Percentiles rank a stretch among this genome's conserved stretches.
phyloP scores from a whole-genome alignment of 768 basidiomycete genomes.

The Kwoniella shandongensis region DNA sequence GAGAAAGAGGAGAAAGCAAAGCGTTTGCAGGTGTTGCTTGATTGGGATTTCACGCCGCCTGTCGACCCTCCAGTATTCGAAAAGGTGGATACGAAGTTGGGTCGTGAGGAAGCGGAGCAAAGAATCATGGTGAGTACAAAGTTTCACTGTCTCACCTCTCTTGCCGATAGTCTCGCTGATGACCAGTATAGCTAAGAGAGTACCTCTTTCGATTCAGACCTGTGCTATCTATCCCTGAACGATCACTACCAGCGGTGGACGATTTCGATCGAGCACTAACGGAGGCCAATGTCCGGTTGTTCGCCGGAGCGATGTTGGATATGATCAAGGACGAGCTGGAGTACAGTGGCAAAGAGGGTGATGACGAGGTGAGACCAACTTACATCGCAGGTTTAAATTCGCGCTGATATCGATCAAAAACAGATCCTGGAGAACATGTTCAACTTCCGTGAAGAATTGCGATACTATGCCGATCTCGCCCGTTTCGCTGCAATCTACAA shows the following conservation, averaged over 20 bases:
- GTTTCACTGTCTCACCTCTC: not conserved
- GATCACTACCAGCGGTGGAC: slow-evolving; percentile 32
- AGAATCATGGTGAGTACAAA: slow-evolving; percentile 27
- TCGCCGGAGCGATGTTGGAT: slow-evolving; percentile 42
- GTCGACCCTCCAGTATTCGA: slow-evolving; percentile 36
- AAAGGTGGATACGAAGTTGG: slow-evolving; percentile 31
- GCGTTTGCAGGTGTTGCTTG: slow-evolving; percentile 2
- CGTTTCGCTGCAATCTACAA: slow-evolving; percentile 35
- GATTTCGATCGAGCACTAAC: slow-evolving; percentile 45
- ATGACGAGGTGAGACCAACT: slow-evolving; percentile 47
- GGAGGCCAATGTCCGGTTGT: slow-evolving; percentile 37
- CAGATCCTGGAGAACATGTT: slow-evolving; percentile 22
- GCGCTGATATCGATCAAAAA: not conserved
- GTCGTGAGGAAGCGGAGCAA: slow-evolving; percentile 31
- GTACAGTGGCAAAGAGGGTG: slow-evolving; percentile 2
- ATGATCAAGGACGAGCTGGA: slow-evolving; percentile 33
- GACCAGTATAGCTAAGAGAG: slow-evolving; percentile 31
- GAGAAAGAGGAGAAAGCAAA: not conserved
- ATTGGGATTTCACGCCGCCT: not conserved
- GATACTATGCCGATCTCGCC: slow-evolving; percentile 44
- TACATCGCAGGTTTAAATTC: not conserved
- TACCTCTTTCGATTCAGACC: slow-evolving; percentile 33
- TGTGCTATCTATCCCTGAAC: slow-evolving; percentile 28
- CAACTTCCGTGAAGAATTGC: slow-evolving; percentile 35
- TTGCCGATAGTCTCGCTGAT: not conserved